Percentiles rank a stretch among this genome's conserved stretches.
phyloP scores from a whole-genome alignment of 2,329 filamentous ascomycete genomes.

The Sclerotinia sclerotiorum region DNA sequence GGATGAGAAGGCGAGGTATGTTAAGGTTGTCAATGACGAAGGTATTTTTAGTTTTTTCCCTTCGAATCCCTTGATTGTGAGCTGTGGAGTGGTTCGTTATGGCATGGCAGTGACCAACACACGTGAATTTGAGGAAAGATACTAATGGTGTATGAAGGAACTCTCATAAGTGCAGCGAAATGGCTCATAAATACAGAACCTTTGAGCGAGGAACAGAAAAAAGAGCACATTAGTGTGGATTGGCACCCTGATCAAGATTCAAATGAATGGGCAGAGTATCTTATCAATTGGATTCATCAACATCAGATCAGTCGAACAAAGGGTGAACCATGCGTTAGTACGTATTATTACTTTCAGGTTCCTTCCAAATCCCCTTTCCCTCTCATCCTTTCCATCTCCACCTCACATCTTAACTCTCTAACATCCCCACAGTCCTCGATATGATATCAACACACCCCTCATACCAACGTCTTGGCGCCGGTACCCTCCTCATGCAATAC shows the following conservation, averaged over 20 bases:
- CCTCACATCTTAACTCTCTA: neutral
- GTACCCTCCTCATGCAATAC: slow-evolving; percentile 43
- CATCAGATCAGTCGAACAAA: slow-evolving; percentile 23
- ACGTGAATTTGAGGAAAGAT: too few species aligned
- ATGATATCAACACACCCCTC: slow-evolving; percentile 42
- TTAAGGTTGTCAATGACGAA: slow-evolving; percentile 30
- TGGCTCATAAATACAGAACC: slow-evolving; percentile 10
- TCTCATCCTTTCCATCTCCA: neutral
- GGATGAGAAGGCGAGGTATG: slow-evolving; percentile 26
- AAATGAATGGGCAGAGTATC: slow-evolving; percentile 28
- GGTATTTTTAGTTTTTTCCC: slow-evolving; percentile 3
- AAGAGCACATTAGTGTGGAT: slow-evolving; percentile 25
- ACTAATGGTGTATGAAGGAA: neutral
- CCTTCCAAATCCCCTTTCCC: too few species aligned
- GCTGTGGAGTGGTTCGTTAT: neutral
- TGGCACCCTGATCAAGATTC: slow-evolving; percentile 29
- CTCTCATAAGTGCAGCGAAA: slow-evolving; percentile 19
- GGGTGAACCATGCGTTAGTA: slow-evolving; percentile 28
- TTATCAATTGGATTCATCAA: slow-evolving; percentile 26
- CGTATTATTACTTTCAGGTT: neutral
- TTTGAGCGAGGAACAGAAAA: slow-evolving; percentile 26
- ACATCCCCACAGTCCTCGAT: slow-evolving; percentile 36
- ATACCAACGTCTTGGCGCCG: slow-evolving; percentile 42
- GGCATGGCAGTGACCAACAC: too few species aligned
- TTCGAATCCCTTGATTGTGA: neutral